phyloP scores from a whole-genome alignment of 352 stramenopile genomes.

The Phytopythium helicoides region DNA sequence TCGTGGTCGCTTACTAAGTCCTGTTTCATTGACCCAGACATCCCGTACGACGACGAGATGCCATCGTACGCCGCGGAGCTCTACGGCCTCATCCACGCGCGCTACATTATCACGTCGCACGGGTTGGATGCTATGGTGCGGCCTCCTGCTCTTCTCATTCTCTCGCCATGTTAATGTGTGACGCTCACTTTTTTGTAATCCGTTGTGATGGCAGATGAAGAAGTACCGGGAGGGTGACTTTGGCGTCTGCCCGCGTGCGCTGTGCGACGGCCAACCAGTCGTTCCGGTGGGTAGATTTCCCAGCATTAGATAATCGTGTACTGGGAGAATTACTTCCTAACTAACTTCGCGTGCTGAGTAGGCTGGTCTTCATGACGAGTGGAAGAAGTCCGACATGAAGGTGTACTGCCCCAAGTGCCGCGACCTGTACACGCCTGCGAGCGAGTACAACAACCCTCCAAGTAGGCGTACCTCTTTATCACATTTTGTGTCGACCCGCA shows the following conservation, averaged over 20 bases:
- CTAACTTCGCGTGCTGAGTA: conserved; percentile 12
- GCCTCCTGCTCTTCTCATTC: not conserved
- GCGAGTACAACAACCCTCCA: conserved; percentile 78
- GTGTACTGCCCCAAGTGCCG: conserved; percentile 89
- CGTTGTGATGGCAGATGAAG: conserved; percentile 50
- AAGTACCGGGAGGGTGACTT: conserved; percentile 90
- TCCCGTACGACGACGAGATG: conserved; percentile 88
- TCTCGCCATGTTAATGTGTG: not conserved
- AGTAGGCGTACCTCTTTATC: conserved; percentile 44
- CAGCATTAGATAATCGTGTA: not conserved
- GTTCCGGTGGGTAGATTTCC: conserved; percentile 52
- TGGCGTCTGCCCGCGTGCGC: conserved; percentile 77
- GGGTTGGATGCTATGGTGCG: conserved; percentile 86
- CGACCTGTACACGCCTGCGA: conserved; percentile 84
- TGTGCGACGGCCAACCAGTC: conserved; percentile 82
- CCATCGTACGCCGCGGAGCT: conserved; percentile 85
- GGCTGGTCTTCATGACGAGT: conserved; percentile 86
- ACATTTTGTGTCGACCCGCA: not conserved
- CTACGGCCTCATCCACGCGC: conserved; percentile 87
- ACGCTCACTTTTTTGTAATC: conserved; percentile 6
- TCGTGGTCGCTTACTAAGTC: too few relatives aligned
- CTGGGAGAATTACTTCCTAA: too few relatives aligned
- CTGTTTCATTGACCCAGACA: conserved; percentile 40
- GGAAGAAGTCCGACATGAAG: conserved; percentile 90
- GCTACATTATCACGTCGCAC: conserved; percentile 89